Conservation (phyloP, 345 rosid species). For the Dimocarpus longan region DNA sequence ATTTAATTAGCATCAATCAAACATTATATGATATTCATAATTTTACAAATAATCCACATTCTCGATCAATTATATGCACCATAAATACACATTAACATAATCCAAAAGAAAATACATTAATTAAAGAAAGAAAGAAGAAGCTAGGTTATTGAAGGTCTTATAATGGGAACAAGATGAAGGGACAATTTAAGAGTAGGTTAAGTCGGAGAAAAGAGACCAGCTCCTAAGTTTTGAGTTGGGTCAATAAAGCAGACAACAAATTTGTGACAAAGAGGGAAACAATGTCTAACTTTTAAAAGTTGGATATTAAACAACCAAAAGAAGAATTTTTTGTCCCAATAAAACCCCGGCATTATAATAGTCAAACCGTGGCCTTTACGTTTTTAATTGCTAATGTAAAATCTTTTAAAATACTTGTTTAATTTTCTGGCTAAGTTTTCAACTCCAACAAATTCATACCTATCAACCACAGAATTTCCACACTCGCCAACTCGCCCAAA, state of each 20-base stretch:
- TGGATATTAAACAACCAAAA: neutral
- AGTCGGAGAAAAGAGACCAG: slow-evolving; percentile 3
- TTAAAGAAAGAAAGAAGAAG: neutral
- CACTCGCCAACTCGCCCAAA: neutral
- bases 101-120: neutral
- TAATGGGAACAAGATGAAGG: slow-evolving; percentile 7
- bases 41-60: too few relatives aligned
- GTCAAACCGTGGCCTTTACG: slow-evolving; percentile 13
- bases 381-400: neutral
- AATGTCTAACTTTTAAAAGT: neutral
- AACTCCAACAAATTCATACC: slow-evolving; percentile 8
- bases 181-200: neutral
- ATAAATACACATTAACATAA: neutral
- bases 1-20: neutral
- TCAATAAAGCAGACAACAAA: slow-evolving; percentile 10
- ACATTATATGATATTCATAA: too few relatives aligned
- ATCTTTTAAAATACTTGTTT: neutral
- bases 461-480: neutral
- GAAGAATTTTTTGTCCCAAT: neutral
- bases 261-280: neutral
- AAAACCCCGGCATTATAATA: neutral
- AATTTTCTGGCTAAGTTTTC: slow-evolving; percentile 2
- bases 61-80: too few relatives aligned
- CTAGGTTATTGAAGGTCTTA: neutral
- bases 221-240: neutral